phyloP scores from a whole-genome alignment of 2,329 filamentous ascomycete species.

The Dactylellina sp. region DNA sequence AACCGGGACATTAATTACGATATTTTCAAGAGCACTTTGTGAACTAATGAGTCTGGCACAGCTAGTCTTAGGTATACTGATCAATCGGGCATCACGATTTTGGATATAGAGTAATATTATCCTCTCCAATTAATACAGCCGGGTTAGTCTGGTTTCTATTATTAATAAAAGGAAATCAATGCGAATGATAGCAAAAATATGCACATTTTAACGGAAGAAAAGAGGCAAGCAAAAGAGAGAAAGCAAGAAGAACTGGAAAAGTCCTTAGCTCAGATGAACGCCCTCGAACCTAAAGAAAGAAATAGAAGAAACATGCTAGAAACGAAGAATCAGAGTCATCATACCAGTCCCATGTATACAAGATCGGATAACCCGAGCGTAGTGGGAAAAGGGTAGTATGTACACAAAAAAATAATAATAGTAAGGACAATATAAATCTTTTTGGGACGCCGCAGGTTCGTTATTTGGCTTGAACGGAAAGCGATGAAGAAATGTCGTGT shows the following conservation, averaged over 20 bases:
- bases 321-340: conserved; percentile 44
- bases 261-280: conserved; percentile 46
- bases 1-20: too few relatives aligned
- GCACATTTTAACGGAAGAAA: conserved; percentile 21
- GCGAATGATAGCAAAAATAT: conserved; percentile 27
- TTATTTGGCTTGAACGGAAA: conserved; percentile 32
- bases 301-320: conserved; percentile 27
- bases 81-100: not conserved
- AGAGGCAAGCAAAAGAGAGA: conserved; percentile 11
- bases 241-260: conserved; percentile 12
- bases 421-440: conserved; percentile 28
- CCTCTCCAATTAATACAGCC: conserved; percentile 6
- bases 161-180: conserved; percentile 2
- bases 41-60: too few relatives aligned
- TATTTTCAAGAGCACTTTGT: too few relatives aligned
- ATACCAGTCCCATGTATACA: conserved; percentile 38
- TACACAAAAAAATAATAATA: conserved; percentile 35
- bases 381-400: conserved; percentile 46
- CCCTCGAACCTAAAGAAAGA: conserved; percentile 30
- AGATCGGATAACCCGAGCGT: conserved; percentile 10
- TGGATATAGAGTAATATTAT: not conserved
- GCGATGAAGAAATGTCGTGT: conserved; percentile 8
- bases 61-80: not conserved
- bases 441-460: conserved; percentile 48
- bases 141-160: conserved; percentile 33